Evolutionary conservation across 805 yeast species (phyloP).

Genomic region (Huiozyma sinensis): DNA sequence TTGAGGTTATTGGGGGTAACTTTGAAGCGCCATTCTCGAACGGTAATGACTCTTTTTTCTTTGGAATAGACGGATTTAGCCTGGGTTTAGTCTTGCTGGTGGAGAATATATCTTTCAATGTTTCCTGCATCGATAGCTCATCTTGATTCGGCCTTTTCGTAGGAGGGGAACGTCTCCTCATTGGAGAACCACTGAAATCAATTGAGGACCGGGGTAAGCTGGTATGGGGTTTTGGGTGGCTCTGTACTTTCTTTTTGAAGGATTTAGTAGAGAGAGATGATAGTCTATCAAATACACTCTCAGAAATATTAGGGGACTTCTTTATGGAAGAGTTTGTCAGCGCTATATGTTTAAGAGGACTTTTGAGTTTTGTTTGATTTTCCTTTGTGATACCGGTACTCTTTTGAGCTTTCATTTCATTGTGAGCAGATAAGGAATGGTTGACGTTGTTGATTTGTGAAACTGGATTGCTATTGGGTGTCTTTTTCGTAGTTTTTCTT

Average conservation of each 20-base stretch:
- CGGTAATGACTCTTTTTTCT: background rate
- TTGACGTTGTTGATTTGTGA: background rate
- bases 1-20: too few relatives aligned
- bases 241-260: conserved; percentile 19
- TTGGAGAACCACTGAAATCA: conserved; percentile 24
- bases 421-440: background rate
- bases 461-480: background rate
- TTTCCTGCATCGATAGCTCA: conserved; percentile 19
- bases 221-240: background rate
- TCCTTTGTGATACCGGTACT: background rate
- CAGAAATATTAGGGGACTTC: conserved; percentile 4
- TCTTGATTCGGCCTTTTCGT: conserved; percentile 3
- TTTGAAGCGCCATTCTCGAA: too few relatives aligned
- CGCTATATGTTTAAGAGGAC: background rate
- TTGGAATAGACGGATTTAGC: background rate
- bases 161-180: conserved; percentile 13
- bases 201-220: conserved; percentile 14
- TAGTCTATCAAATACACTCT: conserved; percentile 25
- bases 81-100: conserved; percentile 2
- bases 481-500: background rate
- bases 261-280: conserved; percentile 23
- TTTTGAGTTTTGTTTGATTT: background rate
- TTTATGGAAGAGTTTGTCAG: background rate
- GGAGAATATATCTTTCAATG: conserved; percentile 21
- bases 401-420: background rate